Base-by-base conservation (phyloP, 208 protist species). In the Wallacemonas sp. region DNA sequence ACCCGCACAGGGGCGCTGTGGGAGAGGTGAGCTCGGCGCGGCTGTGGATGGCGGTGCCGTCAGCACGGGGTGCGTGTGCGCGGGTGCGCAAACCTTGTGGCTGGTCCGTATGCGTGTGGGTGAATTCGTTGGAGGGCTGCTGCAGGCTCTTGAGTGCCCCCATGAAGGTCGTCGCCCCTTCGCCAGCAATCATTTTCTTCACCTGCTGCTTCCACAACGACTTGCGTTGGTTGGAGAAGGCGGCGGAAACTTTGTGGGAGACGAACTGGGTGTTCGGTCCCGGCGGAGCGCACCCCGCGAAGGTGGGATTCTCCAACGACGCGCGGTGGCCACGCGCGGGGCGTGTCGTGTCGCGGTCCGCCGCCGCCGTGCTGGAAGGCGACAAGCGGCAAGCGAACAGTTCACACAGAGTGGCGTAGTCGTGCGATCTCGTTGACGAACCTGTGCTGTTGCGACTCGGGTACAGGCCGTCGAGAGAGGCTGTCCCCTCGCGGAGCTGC, bases 131-230 rank as follows among this genome's bases (percentile, higher is more conserved):
- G 17, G 50, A 34, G 13, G 50, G 50, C 36, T 39, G 50, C 22
- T 57, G 50, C 26, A 57, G 50, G 29, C 29, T 33, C 55, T 62
- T 62, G 12, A 62, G 8, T 8, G 39, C 19, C 24, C 38, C 39
- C 38, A 48, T 62, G 36, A 62, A 62, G 24, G 36, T 44, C 22
- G 36, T 5, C 55, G 55, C 55, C 1, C 39, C 36, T 0, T 48
- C 38, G 19, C 55, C 55, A 1, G 37, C 22, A 21, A 62, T 32
- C 55, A 62, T 62, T 37, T 50, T 62, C 37, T 46, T 62, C 13
- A 62, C 55, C 38, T 62, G 55, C n/a, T 44, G 38, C 37, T 50
- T 62, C 55, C 55, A 62, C 5, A 44, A 22, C 21, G 50, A 57
- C 30, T 57, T 57, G 30, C 29, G 29, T 32, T 57, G 50, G 30